phyloP scores from a whole-genome alignment of 1,284 basidiomycete species.

The Singerocomus inundabilis region DNA sequence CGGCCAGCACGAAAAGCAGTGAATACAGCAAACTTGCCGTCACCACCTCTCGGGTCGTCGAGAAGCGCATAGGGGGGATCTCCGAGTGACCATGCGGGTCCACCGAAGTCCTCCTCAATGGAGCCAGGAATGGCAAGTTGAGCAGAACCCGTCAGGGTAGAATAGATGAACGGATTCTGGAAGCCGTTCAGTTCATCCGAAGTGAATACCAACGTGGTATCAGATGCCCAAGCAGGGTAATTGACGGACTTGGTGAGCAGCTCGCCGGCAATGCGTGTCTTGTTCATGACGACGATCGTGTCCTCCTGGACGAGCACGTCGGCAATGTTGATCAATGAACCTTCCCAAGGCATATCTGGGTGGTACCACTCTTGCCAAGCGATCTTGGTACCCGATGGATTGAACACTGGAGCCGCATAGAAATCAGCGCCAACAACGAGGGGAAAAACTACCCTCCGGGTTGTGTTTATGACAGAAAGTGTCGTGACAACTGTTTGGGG shows the following conservation, averaged over 20 bases:
- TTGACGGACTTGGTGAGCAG: slow-evolving; percentile 45
- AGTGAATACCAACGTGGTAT: slow-evolving; percentile 62
- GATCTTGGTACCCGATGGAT: slow-evolving; percentile 62
- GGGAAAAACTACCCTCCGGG: slow-evolving; percentile 26
- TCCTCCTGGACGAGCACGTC: slow-evolving; percentile 42
- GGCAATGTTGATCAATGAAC: slow-evolving; percentile 58
- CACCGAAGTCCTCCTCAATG: slow-evolving; percentile 54
- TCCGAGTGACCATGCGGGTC: slow-evolving; percentile 55
- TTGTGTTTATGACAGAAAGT: slow-evolving; percentile 47
- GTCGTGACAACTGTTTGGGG: slow-evolving; percentile 50
- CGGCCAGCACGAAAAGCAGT: slow-evolving; percentile 50
- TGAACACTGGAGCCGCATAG: slow-evolving; percentile 58
- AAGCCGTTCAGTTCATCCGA: slow-evolving; percentile 57
- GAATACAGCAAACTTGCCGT: slow-evolving; percentile 44
- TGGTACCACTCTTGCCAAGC: slow-evolving; percentile 75
- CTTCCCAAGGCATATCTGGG: slow-evolving; percentile 85
- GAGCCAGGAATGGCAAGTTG: slow-evolving; percentile 44
- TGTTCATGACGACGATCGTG: slow-evolving; percentile 25
- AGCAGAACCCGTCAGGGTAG: slow-evolving; percentile 31
- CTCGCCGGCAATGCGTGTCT: slow-evolving; percentile 48
- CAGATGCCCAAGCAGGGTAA: slow-evolving; percentile 60
- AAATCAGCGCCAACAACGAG: slow-evolving; percentile 53
- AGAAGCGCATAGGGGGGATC: slow-evolving; percentile 50
- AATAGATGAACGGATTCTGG: slow-evolving; percentile 66
- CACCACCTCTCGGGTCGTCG: slow-evolving; percentile 23